Conservation (phyloP, 768 basidiomycete species). For the Leccinum aurantiacum region DNA sequence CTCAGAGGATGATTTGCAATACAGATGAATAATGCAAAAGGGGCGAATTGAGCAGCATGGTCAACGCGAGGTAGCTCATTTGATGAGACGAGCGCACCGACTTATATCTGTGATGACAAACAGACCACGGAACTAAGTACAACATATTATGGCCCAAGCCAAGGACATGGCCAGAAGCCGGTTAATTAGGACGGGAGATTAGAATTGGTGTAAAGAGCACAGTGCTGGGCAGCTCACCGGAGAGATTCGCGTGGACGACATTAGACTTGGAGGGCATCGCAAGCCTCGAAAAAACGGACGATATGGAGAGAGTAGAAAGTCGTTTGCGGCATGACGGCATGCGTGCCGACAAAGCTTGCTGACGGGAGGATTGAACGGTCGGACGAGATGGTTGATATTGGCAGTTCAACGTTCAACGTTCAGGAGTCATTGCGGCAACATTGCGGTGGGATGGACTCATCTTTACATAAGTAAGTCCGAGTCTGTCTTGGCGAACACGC, state of each 20-base stretch:
- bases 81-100: too few relatives aligned
- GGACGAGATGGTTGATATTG: constrained; percentile 28
- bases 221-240: constrained; percentile 45
- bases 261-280: constrained; percentile 74
- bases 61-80: too few relatives aligned
- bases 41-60: too few relatives aligned
- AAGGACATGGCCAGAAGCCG: constrained; percentile 57
- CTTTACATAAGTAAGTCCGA: constrained; percentile 18
- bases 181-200: constrained; percentile 6
- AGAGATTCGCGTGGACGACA: constrained; percentile 63
- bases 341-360: constrained; percentile 22
- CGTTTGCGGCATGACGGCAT: constrained; percentile 36
- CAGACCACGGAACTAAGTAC: constrained; percentile 72
- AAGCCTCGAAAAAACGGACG: constrained; percentile 32
- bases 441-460: constrained; percentile 27
- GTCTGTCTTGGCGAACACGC: constrained; percentile 28
- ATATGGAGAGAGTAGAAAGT: constrained; percentile 29
- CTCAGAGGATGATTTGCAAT: too few relatives aligned
- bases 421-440: neutral
- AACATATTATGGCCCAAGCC: constrained; percentile 73
- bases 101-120: constrained; percentile 47
- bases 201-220: neutral
- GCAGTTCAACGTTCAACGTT: constrained; percentile 12
- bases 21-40: too few relatives aligned
- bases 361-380: constrained; percentile 16